phyloP scores from a whole-genome alignment of 2,329 filamentous ascomycete species.

The Xylariaceae sp. region DNA sequence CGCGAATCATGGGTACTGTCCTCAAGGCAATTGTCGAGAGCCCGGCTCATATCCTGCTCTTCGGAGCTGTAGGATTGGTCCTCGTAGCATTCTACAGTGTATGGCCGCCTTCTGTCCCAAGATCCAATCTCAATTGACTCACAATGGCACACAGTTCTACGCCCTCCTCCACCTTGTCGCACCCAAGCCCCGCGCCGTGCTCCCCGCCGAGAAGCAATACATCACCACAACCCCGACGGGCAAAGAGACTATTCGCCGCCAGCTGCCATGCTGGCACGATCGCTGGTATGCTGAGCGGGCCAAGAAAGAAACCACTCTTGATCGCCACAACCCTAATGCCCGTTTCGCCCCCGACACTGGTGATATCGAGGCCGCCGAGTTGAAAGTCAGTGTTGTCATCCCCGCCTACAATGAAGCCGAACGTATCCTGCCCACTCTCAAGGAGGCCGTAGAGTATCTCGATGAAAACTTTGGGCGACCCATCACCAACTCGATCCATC shows the following conservation, averaged over 20 bases:
- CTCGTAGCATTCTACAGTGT: conserved; percentile 37
- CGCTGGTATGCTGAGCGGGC: conserved; percentile 61
- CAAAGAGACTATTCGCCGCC: conserved; percentile 44
- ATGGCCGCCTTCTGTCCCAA: conserved; percentile 15
- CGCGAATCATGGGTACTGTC: conserved; percentile 20
- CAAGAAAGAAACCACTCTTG: conserved; percentile 38
- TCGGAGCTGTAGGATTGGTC: conserved; percentile 32
- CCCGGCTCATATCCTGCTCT: conserved; percentile 37
- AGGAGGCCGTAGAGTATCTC: conserved; percentile 85
- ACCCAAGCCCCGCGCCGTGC: conserved; percentile 70
- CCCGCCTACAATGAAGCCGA: conserved; percentile 94
- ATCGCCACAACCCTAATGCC: conserved; percentile 34
- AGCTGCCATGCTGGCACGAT: conserved; percentile 87
- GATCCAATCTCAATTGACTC: neutral
- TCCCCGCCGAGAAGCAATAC: conserved; percentile 80
- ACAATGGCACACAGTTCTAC: conserved; percentile 50
- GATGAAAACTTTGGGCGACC: conserved; percentile 67
- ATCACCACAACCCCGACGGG: conserved; percentile 68
- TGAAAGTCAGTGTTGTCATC: conserved; percentile 89
- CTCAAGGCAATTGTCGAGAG: conserved; percentile 28
- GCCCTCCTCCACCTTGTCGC: conserved; percentile 69
- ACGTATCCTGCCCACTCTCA: conserved; percentile 76
- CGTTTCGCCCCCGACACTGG: conserved; percentile 45
- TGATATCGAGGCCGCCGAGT: conserved; percentile 66
- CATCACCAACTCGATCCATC: conserved; percentile 54